Base-by-base conservation (phyloP, 192 early-diverging fungal genomes). In the Linnemannia elongata region DNA sequence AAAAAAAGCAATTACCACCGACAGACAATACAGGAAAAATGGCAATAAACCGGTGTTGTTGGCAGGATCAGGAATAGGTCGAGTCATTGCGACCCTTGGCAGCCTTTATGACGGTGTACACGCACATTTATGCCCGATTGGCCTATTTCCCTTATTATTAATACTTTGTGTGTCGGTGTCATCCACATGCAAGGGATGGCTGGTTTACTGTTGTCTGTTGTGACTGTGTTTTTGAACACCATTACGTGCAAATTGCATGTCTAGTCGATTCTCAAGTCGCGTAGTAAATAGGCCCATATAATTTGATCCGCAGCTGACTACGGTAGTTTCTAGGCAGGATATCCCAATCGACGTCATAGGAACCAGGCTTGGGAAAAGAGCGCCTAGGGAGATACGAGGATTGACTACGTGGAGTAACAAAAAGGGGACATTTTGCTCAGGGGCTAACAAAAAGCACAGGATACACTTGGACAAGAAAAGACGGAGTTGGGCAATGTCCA, bases 331-430 rank as follows among this genome's bases (percentile, higher is more conserved):
- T 60, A 60, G n/a, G n/a, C 55, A 60, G 55, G 49, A 52, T 52
- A 60, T 24, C 55, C 10, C 7, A n/a, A 27, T 27, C 55, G 55
- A 60, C 55, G 7, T 60, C n/a, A 60, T 8, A 2, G 1, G 55
- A 27, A 18, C 55, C 22, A 6, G 8, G 6, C 20, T n/a, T 27
- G 10, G 24, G 55, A 27, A 27, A 60, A 7, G 55, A 60, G n/a
- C n/a, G 49, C 55, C n/a, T 1, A 60, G 55, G 55, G 27, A 60
- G n/a, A 10, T n/a, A 60, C n/a, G n/a, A 2, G n/a, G 8, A 60
- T 60, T 22, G n/a, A 60, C 55, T 60, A 60, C n/a, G 55, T 60
- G n/a, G n/a, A 27, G n/a, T 39, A 60, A 60, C 55, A 60, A 60
- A 60, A 27, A 27, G n/a, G 24, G 55, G 10, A 60, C 7, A 9